These are phyloP conservation scores for Coemansia aciculifera DNA, from an alignment of 192 early-diverging fungal genomes.

Conservation along the genomic window DNA sequence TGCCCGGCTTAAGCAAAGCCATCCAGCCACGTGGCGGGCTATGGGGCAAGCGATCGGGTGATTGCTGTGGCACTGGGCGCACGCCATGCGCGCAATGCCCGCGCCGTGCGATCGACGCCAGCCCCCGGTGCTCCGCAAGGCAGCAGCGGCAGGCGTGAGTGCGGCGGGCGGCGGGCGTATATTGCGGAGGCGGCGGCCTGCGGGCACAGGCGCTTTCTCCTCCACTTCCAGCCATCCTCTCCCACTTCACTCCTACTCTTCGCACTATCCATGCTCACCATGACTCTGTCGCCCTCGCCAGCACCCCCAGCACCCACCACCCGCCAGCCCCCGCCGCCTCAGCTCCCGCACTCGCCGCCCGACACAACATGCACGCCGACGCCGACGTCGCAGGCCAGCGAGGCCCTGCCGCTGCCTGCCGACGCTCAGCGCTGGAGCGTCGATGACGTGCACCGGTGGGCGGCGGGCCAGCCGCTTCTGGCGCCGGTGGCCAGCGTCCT, in stretches of 20 bases:
- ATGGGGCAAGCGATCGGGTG: too few species aligned
- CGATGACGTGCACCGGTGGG: conserved; percentile 48
- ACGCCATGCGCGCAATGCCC: conserved; percentile 8
- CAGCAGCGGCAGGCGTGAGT: not conserved
- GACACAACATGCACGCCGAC: conserved; percentile 7
- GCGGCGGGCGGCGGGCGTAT: conserved; percentile 4
- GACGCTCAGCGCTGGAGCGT: conserved; percentile 40
- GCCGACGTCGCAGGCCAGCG: not conserved
- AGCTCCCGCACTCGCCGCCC: conserved; percentile 15
- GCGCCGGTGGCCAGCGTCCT: conserved; percentile 26
- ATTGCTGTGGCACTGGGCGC: conserved; percentile 7
- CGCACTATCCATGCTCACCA: conserved; percentile 5
- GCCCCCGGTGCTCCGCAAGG: not conserved
- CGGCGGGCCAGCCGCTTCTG: conserved; percentile 22
- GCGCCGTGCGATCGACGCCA: conserved; percentile 18
- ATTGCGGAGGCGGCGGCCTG: conserved; percentile 10
- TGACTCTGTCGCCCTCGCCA: conserved; percentile 15
- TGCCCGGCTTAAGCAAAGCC: too few species aligned
- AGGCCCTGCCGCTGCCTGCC: conserved; percentile 1
- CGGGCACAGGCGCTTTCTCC: not conserved
- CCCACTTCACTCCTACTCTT: not conserved
- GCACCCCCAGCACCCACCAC: not conserved
- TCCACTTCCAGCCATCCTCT: not conserved
- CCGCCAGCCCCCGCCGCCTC: not conserved
- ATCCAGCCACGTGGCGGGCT: conserved; percentile 11